A percentile compares a stretch with the other conserved stretches of the same genome.
Evolutionary conservation across 2,329 filamentous ascomycete genomes (phyloP).

Genomic region (Whalleya microplaca): DNA sequence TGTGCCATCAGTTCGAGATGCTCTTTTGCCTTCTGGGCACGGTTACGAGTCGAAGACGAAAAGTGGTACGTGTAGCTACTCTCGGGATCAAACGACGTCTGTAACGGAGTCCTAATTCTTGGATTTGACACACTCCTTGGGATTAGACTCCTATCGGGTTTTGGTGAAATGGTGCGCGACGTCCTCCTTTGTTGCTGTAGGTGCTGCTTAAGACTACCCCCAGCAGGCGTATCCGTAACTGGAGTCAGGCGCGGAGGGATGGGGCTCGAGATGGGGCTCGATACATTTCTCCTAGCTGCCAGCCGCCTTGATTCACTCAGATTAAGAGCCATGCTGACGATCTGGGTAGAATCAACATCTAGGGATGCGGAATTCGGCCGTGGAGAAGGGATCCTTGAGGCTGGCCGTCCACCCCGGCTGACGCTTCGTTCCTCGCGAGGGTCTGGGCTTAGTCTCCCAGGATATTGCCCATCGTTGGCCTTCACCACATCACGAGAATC

Average conservation of each 20-base stretch:
- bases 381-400: constrained; percentile 29
- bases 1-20: constrained; percentile 86
- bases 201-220: constrained; percentile 67
- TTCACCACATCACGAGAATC: constrained; percentile 21
- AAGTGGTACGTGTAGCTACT: constrained; percentile 65
- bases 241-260: constrained; percentile 56
- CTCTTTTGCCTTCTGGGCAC: constrained; percentile 82
- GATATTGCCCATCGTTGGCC: constrained; percentile 14
- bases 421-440: constrained; percentile 28
- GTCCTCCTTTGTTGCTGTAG: constrained; percentile 71
- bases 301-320: constrained; percentile 78
- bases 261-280: constrained; percentile 53
- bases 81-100: constrained; percentile 53
- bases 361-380: constrained; percentile 41
- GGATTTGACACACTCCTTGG: constrained; percentile 47
- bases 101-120: constrained; percentile 49
- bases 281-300: constrained; percentile 62
- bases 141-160: constrained; percentile 47
- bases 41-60: constrained; percentile 77
- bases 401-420: constrained; percentile 32
- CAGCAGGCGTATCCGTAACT: constrained; percentile 55
- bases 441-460: constrained; percentile 15
- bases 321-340: constrained; percentile 89
- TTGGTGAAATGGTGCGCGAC: constrained; percentile 65
- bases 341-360: constrained; percentile 81